Evolutionary conservation across 2,329 filamentous ascomycete species (phyloP).

Genomic region (Aspergillus quadricinctus): DNA sequence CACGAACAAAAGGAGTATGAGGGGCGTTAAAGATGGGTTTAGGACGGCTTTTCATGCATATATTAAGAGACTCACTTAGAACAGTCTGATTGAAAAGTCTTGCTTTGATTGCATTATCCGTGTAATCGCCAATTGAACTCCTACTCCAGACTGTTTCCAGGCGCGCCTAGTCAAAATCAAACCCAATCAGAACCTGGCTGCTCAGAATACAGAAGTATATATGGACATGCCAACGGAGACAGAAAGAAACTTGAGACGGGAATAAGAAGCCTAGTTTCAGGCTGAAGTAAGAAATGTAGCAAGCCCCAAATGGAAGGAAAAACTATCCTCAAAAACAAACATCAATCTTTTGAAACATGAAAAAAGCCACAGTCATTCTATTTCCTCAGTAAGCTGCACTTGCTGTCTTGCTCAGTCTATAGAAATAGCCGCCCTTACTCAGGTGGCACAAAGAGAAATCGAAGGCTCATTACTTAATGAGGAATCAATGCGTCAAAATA

Average conservation of each 20-base stretch:
- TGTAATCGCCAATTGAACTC: background rate
- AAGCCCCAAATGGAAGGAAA: background rate
- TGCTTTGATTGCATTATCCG: background rate
- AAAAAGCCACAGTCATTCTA: slow-evolving; percentile 13
- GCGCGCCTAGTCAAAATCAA: background rate
- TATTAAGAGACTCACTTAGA: background rate
- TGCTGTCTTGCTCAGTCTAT: slow-evolving; percentile 19
- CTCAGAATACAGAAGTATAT: background rate
- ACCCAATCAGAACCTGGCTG: background rate
- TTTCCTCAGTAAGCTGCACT: slow-evolving; percentile 14
- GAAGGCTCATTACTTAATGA: background rate
- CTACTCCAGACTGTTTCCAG: background rate
- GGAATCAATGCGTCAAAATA: background rate
- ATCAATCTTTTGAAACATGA: slow-evolving; percentile 4
- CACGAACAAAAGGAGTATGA: background rate
- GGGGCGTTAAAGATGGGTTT: background rate
- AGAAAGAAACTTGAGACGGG: background rate
- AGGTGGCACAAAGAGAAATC: slow-evolving; percentile 6
- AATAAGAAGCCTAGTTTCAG: background rate
- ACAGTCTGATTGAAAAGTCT: background rate
- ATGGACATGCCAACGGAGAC: background rate
- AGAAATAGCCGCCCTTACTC: slow-evolving; percentile 12
- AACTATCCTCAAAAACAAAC: slow-evolving; percentile 4
- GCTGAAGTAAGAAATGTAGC: background rate
- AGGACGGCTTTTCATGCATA: background rate